These are phyloP conservation scores for Pythium vanterpoolii DNA, from an alignment of 352 stramenopile species.

Conservation along the genomic window DNA sequence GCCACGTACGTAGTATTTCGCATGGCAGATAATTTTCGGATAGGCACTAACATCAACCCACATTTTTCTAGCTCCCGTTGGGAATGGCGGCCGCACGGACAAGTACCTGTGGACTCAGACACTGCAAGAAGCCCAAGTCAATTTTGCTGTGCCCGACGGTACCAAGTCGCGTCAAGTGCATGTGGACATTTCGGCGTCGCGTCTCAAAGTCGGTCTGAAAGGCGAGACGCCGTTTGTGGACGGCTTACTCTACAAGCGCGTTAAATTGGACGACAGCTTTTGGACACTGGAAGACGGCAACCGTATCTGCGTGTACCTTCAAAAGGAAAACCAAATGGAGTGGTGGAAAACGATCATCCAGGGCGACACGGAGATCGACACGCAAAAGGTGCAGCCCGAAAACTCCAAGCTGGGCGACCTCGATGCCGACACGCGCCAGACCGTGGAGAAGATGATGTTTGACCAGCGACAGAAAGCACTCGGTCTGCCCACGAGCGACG, in stretches of 20 bases:
- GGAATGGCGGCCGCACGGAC: constrained; percentile 91
- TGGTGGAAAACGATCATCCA: constrained; percentile 98
- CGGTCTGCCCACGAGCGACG: constrained; percentile 95
- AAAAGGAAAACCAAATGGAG: constrained; percentile 99
- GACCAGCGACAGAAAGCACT: constrained; percentile 97
- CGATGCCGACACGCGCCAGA: constrained; percentile 97
- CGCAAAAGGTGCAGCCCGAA: constrained; percentile 98
- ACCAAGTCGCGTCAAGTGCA: constrained; percentile 93
- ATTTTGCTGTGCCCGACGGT: constrained; percentile 89
- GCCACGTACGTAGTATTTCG: constrained; percentile 40
- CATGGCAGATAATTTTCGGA: not conserved
- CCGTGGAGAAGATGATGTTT: constrained; percentile 99
- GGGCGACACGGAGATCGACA: constrained; percentile 96
- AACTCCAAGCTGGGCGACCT: constrained; percentile 98
- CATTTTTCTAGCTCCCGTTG: constrained; percentile 72
- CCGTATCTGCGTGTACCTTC: constrained; percentile 91
- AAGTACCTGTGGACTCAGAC: constrained; percentile 99
- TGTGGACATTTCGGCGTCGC: constrained; percentile 89
- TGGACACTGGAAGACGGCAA: constrained; percentile 96
- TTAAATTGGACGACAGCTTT: constrained; percentile 98
- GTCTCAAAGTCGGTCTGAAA: constrained; percentile 90
- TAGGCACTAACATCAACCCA: not conserved
- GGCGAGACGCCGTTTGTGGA: constrained; percentile 75
- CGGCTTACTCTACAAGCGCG: constrained; percentile 91
- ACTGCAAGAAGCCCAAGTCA: constrained; percentile 93